Conservation (phyloP, 495 filamentous ascomycete species). For the Parachaetomium inaequale region DNA sequence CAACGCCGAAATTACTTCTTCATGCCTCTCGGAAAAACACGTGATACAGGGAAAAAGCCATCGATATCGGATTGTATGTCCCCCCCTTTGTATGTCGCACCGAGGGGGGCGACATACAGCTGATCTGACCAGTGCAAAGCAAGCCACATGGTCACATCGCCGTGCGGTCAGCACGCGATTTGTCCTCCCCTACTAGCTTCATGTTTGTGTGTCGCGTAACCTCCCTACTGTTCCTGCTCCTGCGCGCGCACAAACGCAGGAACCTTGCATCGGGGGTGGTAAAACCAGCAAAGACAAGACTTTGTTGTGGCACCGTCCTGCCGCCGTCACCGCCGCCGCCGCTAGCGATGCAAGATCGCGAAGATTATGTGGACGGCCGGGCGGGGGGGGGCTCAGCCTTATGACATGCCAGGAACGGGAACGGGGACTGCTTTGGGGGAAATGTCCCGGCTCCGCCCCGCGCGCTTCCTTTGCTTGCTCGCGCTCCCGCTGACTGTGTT, state of each 20-base stretch:
- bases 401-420: background rate
- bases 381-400: background rate
- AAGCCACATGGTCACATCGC: background rate
- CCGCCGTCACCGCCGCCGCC: too few species aligned
- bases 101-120: too few species aligned
- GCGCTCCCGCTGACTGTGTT: background rate
- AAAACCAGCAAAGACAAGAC: background rate
- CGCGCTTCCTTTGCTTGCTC: too few species aligned
- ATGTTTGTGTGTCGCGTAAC: background rate
- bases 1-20: background rate
- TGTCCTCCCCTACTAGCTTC: background rate
- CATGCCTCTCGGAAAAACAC: too few species aligned
- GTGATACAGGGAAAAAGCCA: too few species aligned
- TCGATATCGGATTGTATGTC: too few species aligned
- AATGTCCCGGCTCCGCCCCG: too few species aligned
- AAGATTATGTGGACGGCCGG: background rate
- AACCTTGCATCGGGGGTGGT: background rate
- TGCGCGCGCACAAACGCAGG: background rate
- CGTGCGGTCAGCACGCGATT: too few species aligned
- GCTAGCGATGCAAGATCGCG: background rate
- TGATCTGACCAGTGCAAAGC: background rate
- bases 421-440: background rate
- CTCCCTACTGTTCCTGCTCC: background rate
- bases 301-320: too few species aligned
- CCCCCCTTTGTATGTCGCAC: background rate